Percentiles rank a stretch among this genome's conserved stretches.
These are phyloP conservation scores for Luvunga scandens DNA, from an alignment of 345 rosid species.

Conservation along the genomic window DNA sequence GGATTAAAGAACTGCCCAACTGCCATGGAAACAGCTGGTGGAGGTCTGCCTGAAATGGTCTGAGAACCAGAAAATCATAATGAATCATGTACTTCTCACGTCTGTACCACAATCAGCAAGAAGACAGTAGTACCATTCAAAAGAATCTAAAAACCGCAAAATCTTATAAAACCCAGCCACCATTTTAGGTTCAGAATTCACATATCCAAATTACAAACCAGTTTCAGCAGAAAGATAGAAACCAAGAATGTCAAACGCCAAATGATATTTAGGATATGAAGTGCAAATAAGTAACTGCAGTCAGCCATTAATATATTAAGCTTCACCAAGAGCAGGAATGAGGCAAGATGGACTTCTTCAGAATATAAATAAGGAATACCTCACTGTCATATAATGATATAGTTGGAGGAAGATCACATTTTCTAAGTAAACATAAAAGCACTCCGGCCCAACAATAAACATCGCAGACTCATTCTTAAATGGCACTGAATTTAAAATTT, in stretches of 20 bases:
- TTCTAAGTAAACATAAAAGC: not conserved
- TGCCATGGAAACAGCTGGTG: conserved; percentile 98
- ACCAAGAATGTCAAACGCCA: not conserved
- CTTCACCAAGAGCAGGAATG: not conserved
- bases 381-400: not conserved
- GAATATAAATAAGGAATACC: not conserved
- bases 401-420: not conserved
- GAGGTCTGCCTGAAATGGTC: conserved; percentile 93
- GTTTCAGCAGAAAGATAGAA: not conserved
- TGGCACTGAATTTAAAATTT: not conserved
- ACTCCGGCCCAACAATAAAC: not conserved
- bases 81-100: conserved; percentile 19
- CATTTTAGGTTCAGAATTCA: not conserved
- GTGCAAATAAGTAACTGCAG: not conserved
- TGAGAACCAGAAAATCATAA: conserved; percentile 44
- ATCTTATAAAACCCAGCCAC: not conserved
- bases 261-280: not conserved
- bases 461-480: not conserved
- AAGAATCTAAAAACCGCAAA: conserved; percentile 4
- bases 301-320: not conserved
- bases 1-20: conserved; percentile 98
- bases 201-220: conserved; percentile 1
- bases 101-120: conserved; percentile 11
- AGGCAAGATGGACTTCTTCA: not conserved
- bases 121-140: conserved; percentile 2